Conservation (phyloP, 768 basidiomycete genomes). For the Rhodocollybia butyracea region DNA sequence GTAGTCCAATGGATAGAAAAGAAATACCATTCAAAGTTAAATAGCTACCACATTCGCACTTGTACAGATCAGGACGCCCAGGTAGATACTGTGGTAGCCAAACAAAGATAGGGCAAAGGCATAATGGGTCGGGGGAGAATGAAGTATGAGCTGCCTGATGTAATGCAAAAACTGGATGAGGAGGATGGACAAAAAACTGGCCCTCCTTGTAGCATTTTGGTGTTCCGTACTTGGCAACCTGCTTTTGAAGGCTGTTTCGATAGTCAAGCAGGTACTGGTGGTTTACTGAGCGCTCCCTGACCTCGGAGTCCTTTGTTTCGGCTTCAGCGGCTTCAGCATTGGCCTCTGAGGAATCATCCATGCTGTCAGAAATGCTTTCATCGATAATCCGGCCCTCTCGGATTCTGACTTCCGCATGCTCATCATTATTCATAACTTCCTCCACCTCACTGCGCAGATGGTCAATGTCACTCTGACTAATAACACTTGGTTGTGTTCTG, state of each 20-base stretch:
- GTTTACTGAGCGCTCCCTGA: background rate
- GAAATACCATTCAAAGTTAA: background rate
- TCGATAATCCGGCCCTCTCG: background rate
- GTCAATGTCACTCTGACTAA: no score
- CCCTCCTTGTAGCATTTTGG: constrained; percentile 5
- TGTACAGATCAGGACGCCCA: background rate
- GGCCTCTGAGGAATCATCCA: constrained; percentile 2
- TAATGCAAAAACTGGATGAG: constrained; percentile 2
- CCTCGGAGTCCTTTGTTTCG: background rate
- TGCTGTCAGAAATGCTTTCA: background rate
- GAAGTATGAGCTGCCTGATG: background rate
- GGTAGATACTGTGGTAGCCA: constrained; percentile 2
- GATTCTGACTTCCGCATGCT: background rate
- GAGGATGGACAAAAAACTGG: constrained; percentile 2
- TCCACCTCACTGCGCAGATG: background rate
- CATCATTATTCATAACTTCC: constrained; percentile 1
- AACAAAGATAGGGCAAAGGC: constrained; percentile 4
- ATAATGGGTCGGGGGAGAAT: background rate
- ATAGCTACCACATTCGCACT: background rate
- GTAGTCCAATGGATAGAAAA: background rate
- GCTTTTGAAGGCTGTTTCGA: background rate
- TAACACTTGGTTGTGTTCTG: no score
- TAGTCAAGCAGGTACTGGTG: background rate
- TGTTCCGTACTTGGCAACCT: background rate
- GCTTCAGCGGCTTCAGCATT: background rate